phyloP scores from a whole-genome alignment of 495 filamentous ascomycete genomes.

The Aspergillus carlsbadensis region DNA sequence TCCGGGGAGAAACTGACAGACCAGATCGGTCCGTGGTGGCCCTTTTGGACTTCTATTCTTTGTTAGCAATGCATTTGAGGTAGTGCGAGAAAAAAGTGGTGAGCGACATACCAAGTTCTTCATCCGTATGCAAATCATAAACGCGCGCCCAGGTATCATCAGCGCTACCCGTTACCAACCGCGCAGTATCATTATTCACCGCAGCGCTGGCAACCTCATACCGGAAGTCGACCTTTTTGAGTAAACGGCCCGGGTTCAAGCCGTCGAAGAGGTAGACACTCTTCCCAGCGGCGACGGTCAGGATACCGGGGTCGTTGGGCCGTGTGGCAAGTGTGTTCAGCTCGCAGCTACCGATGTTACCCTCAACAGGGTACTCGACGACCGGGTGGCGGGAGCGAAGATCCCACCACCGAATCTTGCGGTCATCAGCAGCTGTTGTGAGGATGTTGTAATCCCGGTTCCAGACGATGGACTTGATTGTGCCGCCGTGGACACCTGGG shows the following conservation, averaged over 20 bases:
- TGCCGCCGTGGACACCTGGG: slow-evolving; percentile 72
- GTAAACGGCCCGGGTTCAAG: slow-evolving; percentile 59
- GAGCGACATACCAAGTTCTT: slow-evolving; percentile 73
- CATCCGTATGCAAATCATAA: slow-evolving; percentile 78
- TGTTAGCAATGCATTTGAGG: slow-evolving; percentile 22
- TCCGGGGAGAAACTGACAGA: slow-evolving; percentile 91
- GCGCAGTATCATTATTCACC: slow-evolving; percentile 74
- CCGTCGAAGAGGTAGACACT: slow-evolving; percentile 90
- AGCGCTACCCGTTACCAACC: slow-evolving; percentile 80
- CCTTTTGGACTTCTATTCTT: slow-evolving; percentile 80
- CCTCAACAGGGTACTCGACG: slow-evolving; percentile 70
- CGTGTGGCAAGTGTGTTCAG: slow-evolving; percentile 56
- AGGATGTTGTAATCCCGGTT: slow-evolving; percentile 80
- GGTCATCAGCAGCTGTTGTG: slow-evolving; percentile 86
- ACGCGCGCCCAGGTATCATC: slow-evolving; percentile 94
- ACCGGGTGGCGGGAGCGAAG: slow-evolving; percentile 69
- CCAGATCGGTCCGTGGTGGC: slow-evolving; percentile 97
- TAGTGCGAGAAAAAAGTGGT: too few species aligned
- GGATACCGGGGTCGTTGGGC: slow-evolving; percentile 43
- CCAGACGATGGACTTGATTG: slow-evolving; percentile 96
- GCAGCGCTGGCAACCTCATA: slow-evolving; percentile 90
- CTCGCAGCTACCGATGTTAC: slow-evolving; percentile 87
- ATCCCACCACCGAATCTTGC: slow-evolving; percentile 93
- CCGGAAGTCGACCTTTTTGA: slow-evolving; percentile 72
- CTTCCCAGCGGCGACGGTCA: slow-evolving; percentile 73